Percentiles rank a stretch among this genome's conserved stretches.
Evolutionary conservation across 2,329 filamentous ascomycete species (phyloP).

Genomic region (Dactylonectria estremocensis): DNA sequence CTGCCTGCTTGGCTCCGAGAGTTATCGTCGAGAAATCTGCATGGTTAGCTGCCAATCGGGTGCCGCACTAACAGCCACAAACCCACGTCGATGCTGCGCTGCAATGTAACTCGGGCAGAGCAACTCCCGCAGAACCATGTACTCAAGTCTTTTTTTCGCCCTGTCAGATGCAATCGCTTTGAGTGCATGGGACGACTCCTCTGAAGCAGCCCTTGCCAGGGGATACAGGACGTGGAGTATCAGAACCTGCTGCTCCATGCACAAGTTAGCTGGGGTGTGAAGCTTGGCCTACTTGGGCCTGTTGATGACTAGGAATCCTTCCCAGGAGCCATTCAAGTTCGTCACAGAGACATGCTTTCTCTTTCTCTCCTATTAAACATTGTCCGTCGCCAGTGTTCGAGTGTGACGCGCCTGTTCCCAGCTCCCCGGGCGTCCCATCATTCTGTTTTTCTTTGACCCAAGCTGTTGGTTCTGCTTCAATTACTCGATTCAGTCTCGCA

Average conservation of each 20-base stretch:
- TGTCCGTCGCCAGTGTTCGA: neutral
- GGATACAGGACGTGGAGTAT: neutral
- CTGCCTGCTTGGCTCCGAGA: neutral
- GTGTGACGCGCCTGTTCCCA: neutral
- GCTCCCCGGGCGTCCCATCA: neutral
- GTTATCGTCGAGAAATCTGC: neutral
- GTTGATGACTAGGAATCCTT: neutral
- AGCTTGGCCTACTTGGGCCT: neutral
- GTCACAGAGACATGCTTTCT: neutral
- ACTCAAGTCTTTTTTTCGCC: neutral
- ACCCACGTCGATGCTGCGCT: neutral
- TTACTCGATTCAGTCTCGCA: neutral
- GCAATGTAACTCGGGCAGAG: neutral
- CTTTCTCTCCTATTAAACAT: neutral
- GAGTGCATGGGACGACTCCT: no score
- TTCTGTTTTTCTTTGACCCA: neutral
- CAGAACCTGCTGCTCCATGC: neutral
- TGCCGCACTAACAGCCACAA: neutral
- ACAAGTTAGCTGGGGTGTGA: neutral
- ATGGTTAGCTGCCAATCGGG: neutral
- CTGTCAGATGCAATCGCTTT: neutral
- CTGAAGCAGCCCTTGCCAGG: no score
- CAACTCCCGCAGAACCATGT: neutral
- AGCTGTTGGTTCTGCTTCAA: constrained; percentile 18
- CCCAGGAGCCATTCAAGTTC: no score